Percentiles rank a stretch among this genome's conserved stretches.
phyloP scores from a whole-genome alignment of 148 eudicot genomes.

The Rhododendron williamsianum region DNA sequence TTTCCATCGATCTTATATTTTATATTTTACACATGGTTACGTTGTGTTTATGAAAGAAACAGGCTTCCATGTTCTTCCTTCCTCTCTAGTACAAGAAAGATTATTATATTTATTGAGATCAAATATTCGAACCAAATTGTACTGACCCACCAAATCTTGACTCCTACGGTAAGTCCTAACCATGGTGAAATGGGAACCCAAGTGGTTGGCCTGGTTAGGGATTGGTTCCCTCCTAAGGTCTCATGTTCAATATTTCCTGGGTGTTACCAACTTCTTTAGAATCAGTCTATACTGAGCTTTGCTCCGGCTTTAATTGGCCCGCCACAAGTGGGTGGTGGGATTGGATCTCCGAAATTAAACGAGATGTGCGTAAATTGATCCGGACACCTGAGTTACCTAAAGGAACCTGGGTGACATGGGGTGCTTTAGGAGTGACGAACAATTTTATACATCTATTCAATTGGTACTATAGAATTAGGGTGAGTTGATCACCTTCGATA shows the following conservation, averaged over 20 bases:
- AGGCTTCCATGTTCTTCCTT: background rate
- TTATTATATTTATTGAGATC: background rate
- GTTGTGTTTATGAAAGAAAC: background rate
- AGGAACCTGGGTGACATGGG: background rate
- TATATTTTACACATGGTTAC: background rate
- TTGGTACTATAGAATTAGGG: background rate
- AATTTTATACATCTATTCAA: background rate
- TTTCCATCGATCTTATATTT: background rate
- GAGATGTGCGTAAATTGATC: too few relatives aligned
- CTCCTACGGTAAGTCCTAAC: background rate
- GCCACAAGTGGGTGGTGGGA: too few relatives aligned
- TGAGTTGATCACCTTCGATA: background rate
- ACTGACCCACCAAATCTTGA: background rate
- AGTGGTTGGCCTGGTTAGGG: too few relatives aligned
- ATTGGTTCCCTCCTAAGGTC: too few relatives aligned
- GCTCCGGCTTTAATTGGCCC: too few relatives aligned
- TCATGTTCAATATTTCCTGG: too few relatives aligned
- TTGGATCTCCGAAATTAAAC: too few relatives aligned
- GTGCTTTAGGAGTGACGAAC: background rate
- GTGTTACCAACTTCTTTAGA: too few relatives aligned
- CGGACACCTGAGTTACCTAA: too few relatives aligned
- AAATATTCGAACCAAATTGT: background rate
- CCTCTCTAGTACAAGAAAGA: background rate
- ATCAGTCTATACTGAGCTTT: too few relatives aligned
- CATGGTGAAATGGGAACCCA: background rate